Conservation (phyloP, 164 flowering plant species). For the Liriodendron chinense region DNA sequence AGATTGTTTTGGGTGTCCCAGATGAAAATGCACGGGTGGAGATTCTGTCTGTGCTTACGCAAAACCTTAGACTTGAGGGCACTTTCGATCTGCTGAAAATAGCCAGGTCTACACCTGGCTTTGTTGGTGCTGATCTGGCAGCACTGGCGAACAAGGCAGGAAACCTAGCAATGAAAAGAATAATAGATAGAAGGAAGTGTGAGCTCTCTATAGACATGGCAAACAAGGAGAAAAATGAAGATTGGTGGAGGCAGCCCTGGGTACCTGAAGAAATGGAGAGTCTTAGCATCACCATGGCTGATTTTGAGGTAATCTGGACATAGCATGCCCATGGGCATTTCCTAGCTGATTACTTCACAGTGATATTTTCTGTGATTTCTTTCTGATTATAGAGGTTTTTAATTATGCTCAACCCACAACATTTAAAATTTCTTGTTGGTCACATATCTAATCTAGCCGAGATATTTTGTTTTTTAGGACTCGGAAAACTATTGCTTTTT, state of each 20-base stretch:
- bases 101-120: conserved; percentile 83
- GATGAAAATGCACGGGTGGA: conserved; percentile 79
- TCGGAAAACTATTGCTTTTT: background rate
- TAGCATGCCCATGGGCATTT: background rate
- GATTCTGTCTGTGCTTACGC: conserved; percentile 66
- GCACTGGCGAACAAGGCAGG: conserved; percentile 79
- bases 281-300: conserved; percentile 72
- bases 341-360: background rate
- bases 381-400: background rate
- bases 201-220: conserved; percentile 28
- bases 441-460: background rate
- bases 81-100: conserved; percentile 62
- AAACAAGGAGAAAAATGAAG: conserved; percentile 27
- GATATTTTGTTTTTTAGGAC: background rate
- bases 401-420: background rate
- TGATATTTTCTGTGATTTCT: background rate
- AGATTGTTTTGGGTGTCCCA: conserved; percentile 72
- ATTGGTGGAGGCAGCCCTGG: conserved; percentile 72
- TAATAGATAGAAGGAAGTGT: conserved; percentile 45
- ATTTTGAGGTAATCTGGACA: conserved; percentile 70
- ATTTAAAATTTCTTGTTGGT: background rate
- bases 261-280: conserved; percentile 65
- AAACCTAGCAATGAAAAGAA: conserved; percentile 71
- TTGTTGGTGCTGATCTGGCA: conserved; percentile 89
- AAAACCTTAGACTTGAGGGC: conserved; percentile 62